These are phyloP conservation scores for Arctium minus DNA, from an alignment of 129 eudicot genomes.

Conservation along the genomic window DNA sequence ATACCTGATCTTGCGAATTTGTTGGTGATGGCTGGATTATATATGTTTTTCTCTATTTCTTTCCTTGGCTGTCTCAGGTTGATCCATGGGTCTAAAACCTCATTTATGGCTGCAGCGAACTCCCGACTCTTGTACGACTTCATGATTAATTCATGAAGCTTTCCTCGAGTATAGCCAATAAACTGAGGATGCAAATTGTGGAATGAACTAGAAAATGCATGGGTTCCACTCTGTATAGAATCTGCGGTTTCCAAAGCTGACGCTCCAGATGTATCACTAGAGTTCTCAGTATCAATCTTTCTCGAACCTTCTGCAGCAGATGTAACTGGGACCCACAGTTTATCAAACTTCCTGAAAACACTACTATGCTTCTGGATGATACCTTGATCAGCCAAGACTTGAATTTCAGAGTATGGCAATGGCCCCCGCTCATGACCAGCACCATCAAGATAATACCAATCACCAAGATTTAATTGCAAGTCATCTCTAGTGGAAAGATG, in stretches of 20 bases:
- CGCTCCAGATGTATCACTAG: slow-evolving; percentile 34
- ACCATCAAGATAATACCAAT: slow-evolving; percentile 94
- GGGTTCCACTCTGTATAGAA: slow-evolving; percentile 14
- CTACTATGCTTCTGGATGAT: slow-evolving; percentile 61
- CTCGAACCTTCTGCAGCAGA: slow-evolving; percentile 28
- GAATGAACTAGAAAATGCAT: slow-evolving; percentile 35
- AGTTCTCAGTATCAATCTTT: slow-evolving; percentile 32
- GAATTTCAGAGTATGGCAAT: slow-evolving; percentile 56
- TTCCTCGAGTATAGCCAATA: slow-evolving; percentile 90
- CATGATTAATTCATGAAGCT: slow-evolving; percentile 95
- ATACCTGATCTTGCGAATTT: slow-evolving; percentile 51
- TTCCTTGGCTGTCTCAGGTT: slow-evolving; percentile 76
- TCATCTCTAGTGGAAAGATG: slow-evolving; percentile 60
- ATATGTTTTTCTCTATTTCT: slow-evolving; percentile 70
- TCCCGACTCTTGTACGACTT: slow-evolving; percentile 92
- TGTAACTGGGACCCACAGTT: slow-evolving; percentile 85
- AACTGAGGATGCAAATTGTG: slow-evolving; percentile 87
- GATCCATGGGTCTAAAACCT: slow-evolving; percentile 94
- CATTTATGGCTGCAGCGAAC: slow-evolving; percentile 94
- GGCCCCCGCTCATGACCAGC: slow-evolving; percentile 97
- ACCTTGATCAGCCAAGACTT: slow-evolving; percentile 76
- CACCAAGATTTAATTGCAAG: slow-evolving; percentile 78
- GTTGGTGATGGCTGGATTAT: slow-evolving; percentile 27
- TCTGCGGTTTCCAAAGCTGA: slow-evolving; percentile 21
- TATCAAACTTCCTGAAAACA: slow-evolving; percentile 73